Evolutionary conservation across 768 basidiomycete species (phyloP).

Genomic region (Lyophyllum atratum): DNA sequence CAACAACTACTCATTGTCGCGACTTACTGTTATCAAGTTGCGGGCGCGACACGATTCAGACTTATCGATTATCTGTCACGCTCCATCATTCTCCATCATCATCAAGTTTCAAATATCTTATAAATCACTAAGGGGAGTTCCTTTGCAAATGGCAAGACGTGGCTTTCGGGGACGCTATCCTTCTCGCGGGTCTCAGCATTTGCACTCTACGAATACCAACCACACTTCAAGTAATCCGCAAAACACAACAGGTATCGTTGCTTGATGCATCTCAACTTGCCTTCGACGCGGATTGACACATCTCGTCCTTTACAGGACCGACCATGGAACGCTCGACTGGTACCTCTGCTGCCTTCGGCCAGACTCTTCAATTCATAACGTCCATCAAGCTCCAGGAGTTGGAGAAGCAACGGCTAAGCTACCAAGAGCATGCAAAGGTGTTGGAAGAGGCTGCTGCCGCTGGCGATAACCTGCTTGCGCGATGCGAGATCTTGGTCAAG

Average conservation of each 20-base stretch:
- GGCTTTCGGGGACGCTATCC: neutral
- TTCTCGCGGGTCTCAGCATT: neutral
- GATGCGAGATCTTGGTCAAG: slow-evolving; percentile 35
- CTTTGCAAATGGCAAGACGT: neutral
- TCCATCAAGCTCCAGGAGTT: slow-evolving; percentile 44
- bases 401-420: slow-evolving; percentile 38
- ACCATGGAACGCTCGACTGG: neutral
- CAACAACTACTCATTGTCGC: too few species aligned
- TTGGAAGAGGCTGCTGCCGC: slow-evolving; percentile 26
- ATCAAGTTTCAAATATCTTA: neutral
- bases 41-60: too few species aligned
- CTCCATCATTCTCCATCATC: neutral
- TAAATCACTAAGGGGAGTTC: neutral
- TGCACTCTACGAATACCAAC: neutral
- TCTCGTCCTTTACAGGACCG: neutral
- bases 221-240: neutral
- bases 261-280: neutral
- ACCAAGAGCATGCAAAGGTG: slow-evolving; percentile 34
- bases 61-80: too few species aligned
- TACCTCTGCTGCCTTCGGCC: slow-evolving; percentile 29
- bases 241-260: neutral
- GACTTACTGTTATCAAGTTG: too few species aligned
- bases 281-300: neutral
- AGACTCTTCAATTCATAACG: slow-evolving; percentile 46
- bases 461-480: slow-evolving; percentile 25